Conservation (phyloP, 805 yeast species). For the Kluyveromyces lactis region DNA sequence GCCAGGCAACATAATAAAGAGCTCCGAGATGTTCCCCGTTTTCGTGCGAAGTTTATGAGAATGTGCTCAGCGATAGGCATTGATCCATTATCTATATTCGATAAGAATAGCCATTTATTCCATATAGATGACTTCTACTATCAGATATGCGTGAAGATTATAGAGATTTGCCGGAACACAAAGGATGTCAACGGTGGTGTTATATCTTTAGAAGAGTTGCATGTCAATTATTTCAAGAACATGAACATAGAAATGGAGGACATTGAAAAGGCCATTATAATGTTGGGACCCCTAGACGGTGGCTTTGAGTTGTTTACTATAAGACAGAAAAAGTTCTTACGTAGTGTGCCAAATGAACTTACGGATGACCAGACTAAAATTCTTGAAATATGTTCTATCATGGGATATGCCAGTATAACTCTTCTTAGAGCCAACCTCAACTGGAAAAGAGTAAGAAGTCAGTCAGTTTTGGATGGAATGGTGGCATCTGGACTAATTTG, state of each 20-base stretch:
- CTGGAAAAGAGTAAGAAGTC: conserved; percentile 63
- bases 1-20: conserved; percentile 65
- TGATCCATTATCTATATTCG: conserved; percentile 54
- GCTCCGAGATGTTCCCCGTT: conserved; percentile 52
- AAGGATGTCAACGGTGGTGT: conserved; percentile 76
- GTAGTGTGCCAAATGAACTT: conserved; percentile 55
- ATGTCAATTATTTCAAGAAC: conserved; percentile 23
- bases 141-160: conserved; percentile 63
- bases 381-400: conserved; percentile 64
- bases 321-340: conserved; percentile 44
- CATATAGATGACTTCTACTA: conserved; percentile 45
- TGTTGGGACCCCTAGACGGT: conserved; percentile 52
- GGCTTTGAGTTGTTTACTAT: conserved; percentile 60
- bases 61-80: conserved; percentile 78
- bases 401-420: conserved; percentile 64
- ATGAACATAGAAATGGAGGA: conserved; percentile 39
- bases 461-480: conserved; percentile 65
- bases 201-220: conserved; percentile 50
- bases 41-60: conserved; percentile 62
- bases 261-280: conserved; percentile 44
- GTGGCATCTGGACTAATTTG: conserved; percentile 76
- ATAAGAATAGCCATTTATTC: conserved; percentile 25
- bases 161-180: conserved; percentile 67
- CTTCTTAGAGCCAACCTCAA: conserved; percentile 63
- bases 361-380: conserved; percentile 63